Conservation (phyloP, 345 rosid genomes). For the Salix brachista region DNA sequence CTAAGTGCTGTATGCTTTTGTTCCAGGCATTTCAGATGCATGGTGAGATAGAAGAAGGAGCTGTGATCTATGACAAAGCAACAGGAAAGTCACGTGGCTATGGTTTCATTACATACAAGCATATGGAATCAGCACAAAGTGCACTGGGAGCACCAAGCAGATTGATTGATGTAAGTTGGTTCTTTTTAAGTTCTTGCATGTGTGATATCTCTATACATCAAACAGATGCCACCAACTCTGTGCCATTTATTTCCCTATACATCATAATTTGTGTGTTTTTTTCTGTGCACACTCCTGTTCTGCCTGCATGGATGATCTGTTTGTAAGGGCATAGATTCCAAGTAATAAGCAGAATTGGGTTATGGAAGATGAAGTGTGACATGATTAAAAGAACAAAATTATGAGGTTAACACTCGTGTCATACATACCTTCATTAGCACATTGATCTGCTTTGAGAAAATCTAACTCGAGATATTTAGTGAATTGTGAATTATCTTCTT, state of each 20-base stretch:
- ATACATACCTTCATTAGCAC: background rate
- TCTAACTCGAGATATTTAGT: no score
- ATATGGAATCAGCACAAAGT: constrained; percentile 58
- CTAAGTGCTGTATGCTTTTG: constrained; percentile 5
- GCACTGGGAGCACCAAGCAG: constrained; percentile 62
- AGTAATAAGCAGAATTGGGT: background rate
- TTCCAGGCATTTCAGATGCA: constrained; percentile 54
- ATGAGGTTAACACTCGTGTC: background rate
- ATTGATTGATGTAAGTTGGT: constrained; percentile 51
- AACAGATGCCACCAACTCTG: background rate
- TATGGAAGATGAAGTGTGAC: background rate
- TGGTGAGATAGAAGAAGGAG: constrained; percentile 78
- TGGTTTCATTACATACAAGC: constrained; percentile 66
- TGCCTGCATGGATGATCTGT: background rate
- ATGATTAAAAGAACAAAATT: background rate
- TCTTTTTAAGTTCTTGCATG: constrained; percentile 11
- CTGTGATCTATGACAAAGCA: constrained; percentile 62
- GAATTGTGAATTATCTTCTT: background rate
- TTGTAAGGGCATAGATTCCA: background rate
- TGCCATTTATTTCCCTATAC: background rate
- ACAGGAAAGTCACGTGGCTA: constrained; percentile 75
- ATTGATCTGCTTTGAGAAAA: background rate
- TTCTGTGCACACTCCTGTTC: background rate
- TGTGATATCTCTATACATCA: background rate
- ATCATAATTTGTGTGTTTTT: background rate